Percentiles rank a stretch among this genome's conserved stretches.
phyloP scores from a whole-genome alignment of 108 stramenopile genomes.

The Bacterosira constricta region DNA sequence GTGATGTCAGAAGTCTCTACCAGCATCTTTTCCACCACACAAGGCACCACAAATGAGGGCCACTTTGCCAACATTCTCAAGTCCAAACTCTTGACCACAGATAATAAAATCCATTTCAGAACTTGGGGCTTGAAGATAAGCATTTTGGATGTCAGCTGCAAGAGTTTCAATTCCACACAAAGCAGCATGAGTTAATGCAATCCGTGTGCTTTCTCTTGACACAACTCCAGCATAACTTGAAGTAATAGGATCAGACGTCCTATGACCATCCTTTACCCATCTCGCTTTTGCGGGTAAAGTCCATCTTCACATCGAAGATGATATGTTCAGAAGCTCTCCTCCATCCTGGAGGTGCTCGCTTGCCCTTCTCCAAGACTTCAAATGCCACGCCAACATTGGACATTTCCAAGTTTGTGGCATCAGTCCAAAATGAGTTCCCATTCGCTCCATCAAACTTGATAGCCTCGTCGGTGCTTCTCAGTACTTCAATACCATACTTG shows the following conservation, averaged over 20 bases:
- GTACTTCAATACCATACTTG: conserved; percentile 62
- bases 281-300: too few relatives aligned
- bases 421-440: conserved; percentile 47
- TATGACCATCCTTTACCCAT: too few relatives aligned
- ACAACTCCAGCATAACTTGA: conserved; percentile 53
- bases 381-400: conserved; percentile 43
- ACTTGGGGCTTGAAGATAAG: conserved; percentile 32
- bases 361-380: conserved; percentile 3
- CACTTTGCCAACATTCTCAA: conserved; percentile 37
- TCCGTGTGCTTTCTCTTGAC: conserved; percentile 33
- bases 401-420: conserved; percentile 60
- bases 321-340: too few relatives aligned
- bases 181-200: conserved; percentile 39
- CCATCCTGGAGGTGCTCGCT: conserved; percentile 2
- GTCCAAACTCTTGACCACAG: conserved; percentile 53
- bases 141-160: conserved; percentile 33
- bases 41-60: conserved; percentile 48
- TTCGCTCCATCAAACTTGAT: conserved; percentile 45
- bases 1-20: too few relatives aligned
- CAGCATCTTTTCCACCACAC: conserved; percentile 50
- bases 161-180: conserved; percentile 6
- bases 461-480: conserved; percentile 47
- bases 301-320: too few relatives aligned
- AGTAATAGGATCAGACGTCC: background rate
- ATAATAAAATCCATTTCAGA: conserved; percentile 19